Base-by-base conservation (phyloP, 495 filamentous ascomycete genomes). In the Penicillium longicatenatum region DNA sequence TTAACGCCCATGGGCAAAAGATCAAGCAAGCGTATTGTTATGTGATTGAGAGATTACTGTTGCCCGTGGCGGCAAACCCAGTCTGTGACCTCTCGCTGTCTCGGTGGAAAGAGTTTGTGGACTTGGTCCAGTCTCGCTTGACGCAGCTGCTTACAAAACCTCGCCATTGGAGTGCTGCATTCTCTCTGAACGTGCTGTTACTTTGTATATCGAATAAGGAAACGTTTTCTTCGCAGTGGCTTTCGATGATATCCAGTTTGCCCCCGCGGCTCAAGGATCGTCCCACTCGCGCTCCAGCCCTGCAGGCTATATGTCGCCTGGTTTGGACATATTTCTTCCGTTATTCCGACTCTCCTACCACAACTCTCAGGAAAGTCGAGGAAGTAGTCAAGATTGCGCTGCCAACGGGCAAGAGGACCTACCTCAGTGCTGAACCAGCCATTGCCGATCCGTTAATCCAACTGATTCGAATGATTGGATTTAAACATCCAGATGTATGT, bases 281-380 rank as follows among this genome's bases (percentile, higher is more conserved):
- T 24, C 80, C 81, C 43, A 87, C 89, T 10, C 82, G 90, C 64
- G 87, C 88, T n/a, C 80, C 88, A 21, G 92, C 90, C 47, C 81
- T 99, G 35, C 89, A 96, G 62, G 92, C 91, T 16, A 86, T 97
- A 43, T 96, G 93, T 39, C 87, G 93, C 54, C 78, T 99, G n/a
- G 77, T 96, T 3, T 99, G 94, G 94, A 93, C 91, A 1, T 99
- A 97, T 74, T 82, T 98, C 22, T 96, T 96, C 70, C 85, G 93
- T 19, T 81, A 87, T 74, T 83, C 82, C 5, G 95, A 98, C 55
- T 75, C 85, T 12, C 79, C 83, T 11, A 84, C 84, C 44, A 77
- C 79, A 26, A 87, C 86, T 4, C 81, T 86, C 39, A 86, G 86
- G 55, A 97, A 92, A 68, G 79, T 98, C 33, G 92, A 98, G 57